Evolutionary conservation across 2,329 filamentous ascomycete species (phyloP).

Genomic region (Neopestalotiopsis sp.): DNA sequence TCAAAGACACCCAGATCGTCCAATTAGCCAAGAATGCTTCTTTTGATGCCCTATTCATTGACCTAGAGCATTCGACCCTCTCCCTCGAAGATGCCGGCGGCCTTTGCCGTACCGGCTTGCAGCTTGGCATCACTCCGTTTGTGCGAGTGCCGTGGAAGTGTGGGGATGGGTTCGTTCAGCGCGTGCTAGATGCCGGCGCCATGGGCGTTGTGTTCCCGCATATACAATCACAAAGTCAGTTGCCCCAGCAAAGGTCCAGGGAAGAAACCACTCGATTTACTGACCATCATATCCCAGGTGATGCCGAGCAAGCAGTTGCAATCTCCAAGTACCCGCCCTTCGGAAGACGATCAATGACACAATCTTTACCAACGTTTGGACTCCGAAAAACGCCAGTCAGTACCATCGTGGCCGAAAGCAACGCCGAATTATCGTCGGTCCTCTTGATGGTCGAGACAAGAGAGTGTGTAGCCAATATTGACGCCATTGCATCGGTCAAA

Average conservation of each 20-base stretch:
- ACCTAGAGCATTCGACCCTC: slow-evolving; percentile 41
- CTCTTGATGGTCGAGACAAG: slow-evolving; percentile 3
- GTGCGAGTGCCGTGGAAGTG: slow-evolving; percentile 40
- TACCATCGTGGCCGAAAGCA: neutral
- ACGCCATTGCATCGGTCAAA: slow-evolving; percentile 6
- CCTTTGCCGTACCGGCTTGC: slow-evolving; percentile 33
- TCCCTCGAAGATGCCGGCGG: slow-evolving; percentile 35
- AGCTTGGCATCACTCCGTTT: slow-evolving; percentile 35
- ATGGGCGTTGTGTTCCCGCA: neutral
- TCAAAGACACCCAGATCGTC: slow-evolving; percentile 33
- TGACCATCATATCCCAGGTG: neutral
- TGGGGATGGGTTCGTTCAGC: slow-evolving; percentile 38
- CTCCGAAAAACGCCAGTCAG: neutral
- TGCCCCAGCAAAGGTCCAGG: neutral
- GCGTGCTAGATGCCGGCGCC: slow-evolving; percentile 21
- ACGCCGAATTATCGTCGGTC: neutral
- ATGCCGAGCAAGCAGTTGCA: neutral
- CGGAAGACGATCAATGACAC: neutral
- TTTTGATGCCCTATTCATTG: slow-evolving; percentile 43
- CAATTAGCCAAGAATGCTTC: slow-evolving; percentile 39
- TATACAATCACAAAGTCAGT: slow-evolving; percentile 1
- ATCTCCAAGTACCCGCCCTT: slow-evolving; percentile 1
- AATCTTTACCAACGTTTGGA: neutral
- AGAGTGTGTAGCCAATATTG: neutral
- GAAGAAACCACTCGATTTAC: neutral